Evolutionary conservation across 768 basidiomycete genomes (phyloP).

Genomic region (Boletus rubroflammeus): DNA sequence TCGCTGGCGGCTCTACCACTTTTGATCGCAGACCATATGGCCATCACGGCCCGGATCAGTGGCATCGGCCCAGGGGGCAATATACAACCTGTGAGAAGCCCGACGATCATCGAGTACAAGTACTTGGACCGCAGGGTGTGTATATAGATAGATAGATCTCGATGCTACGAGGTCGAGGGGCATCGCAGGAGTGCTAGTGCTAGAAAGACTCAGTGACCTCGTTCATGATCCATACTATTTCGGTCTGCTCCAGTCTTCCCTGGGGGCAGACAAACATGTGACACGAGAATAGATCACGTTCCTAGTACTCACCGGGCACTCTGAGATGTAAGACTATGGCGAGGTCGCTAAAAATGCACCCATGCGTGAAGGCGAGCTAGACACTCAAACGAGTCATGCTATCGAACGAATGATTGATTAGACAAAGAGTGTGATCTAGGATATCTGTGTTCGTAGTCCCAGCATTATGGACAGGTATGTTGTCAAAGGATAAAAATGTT

Average conservation of each 20-base stretch:
- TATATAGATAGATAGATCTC: neutral
- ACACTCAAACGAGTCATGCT: neutral
- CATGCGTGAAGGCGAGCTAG: neutral
- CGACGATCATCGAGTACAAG: neutral
- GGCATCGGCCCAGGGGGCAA: no score
- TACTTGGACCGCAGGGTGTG: neutral
- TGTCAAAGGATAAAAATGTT: neutral
- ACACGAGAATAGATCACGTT: no score
- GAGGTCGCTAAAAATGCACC: no score
- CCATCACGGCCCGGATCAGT: neutral
- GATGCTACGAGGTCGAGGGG: neutral
- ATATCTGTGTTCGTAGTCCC: neutral
- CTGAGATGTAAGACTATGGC: no score
- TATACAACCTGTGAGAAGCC: neutral
- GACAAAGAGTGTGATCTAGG: slow-evolving; percentile 9
- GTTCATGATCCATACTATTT: neutral
- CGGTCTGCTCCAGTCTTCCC: neutral
- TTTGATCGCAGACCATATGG: neutral
- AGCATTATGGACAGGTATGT: neutral
- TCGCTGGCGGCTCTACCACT: no score
- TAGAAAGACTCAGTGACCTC: no score
- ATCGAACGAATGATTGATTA: neutral
- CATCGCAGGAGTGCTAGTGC: neutral
- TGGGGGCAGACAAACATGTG: neutral
- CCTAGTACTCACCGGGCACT: neutral